Conservation (phyloP, 192 early-diverging fungal genomes). For the Coemansia sp. region DNA sequence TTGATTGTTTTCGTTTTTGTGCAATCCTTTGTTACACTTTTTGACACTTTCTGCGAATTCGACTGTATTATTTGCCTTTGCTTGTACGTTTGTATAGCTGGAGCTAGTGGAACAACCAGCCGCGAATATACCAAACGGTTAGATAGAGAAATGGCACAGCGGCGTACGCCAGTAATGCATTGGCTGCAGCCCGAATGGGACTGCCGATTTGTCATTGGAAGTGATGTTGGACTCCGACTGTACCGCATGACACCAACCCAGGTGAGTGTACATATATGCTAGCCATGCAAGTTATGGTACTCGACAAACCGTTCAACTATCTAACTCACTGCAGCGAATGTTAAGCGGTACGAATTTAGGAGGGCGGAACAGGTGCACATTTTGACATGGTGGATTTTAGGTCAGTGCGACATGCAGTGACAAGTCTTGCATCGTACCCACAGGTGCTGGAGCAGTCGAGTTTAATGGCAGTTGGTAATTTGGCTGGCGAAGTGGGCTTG, state of each 20-base stretch:
- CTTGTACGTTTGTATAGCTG: too few relatives aligned
- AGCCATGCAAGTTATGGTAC: too few relatives aligned
- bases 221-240: conserved; percentile 28
- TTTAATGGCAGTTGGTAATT: conserved; percentile 32
- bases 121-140: too few relatives aligned
- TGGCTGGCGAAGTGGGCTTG: conserved; percentile 33
- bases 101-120: too few relatives aligned
- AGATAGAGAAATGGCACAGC: conserved; percentile 1
- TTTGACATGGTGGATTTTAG: conserved; percentile 28
- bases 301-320: too few relatives aligned
- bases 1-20: too few relatives aligned
- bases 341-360: conserved; percentile 4
- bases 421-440: conserved; percentile 36
- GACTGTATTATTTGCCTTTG: too few relatives aligned
- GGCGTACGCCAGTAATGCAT: conserved; percentile 27
- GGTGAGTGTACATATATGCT: conserved; percentile 8
- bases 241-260: conserved; percentile 23
- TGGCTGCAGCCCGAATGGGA: conserved; percentile 44
- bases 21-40: too few relatives aligned
- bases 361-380: not conserved
- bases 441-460: conserved; percentile 23
- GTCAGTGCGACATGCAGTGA: conserved; percentile 21
- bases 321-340: too few relatives aligned
- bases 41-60: too few relatives aligned
- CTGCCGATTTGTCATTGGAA: conserved; percentile 31